Conservation (phyloP, 2,329 filamentous ascomycete genomes). For the Penicillium expansum region DNA sequence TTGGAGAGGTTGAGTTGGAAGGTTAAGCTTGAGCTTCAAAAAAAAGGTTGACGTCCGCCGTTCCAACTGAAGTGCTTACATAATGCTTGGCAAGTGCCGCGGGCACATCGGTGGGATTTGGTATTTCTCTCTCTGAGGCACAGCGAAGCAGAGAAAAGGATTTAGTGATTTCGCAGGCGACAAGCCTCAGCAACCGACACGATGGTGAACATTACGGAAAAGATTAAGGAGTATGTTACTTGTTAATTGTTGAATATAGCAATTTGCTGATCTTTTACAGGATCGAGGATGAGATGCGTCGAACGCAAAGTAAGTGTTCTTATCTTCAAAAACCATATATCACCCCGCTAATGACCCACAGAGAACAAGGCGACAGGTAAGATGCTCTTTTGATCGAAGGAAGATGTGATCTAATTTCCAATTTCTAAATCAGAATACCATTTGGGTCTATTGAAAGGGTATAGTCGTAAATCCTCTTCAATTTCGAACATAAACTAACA, state of each 20-base stretch:
- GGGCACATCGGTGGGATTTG: constrained; percentile 7
- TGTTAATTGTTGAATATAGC: constrained; percentile 6
- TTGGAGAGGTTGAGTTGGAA: neutral
- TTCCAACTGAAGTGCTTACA: constrained; percentile 1
- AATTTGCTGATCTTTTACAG: constrained; percentile 47
- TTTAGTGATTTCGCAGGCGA: constrained; percentile 20
- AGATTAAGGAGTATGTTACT: constrained; percentile 89
- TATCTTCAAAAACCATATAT: constrained; percentile 11
- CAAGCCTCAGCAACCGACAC: constrained; percentile 30
- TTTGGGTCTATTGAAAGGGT: constrained; percentile 96
- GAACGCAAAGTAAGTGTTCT: constrained; percentile 80
- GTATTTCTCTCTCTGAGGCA: constrained; percentile 2
- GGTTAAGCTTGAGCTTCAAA: constrained; percentile 6
- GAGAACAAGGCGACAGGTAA: constrained; percentile 99
- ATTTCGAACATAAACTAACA: constrained; percentile 19
- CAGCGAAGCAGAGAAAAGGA: neutral
- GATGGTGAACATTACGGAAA: constrained; percentile 99
- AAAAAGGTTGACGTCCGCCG: constrained; percentile 1
- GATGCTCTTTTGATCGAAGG: constrained; percentile 30
- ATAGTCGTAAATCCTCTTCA: neutral
- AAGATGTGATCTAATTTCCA: constrained; percentile 9
- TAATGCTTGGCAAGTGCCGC: constrained; percentile 9
- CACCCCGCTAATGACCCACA: constrained; percentile 45
- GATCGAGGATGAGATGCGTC: constrained; percentile 99
- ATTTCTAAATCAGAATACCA: constrained; percentile 73